Conservation (phyloP, 257 asterid genomes). For the Plantago major region DNA sequence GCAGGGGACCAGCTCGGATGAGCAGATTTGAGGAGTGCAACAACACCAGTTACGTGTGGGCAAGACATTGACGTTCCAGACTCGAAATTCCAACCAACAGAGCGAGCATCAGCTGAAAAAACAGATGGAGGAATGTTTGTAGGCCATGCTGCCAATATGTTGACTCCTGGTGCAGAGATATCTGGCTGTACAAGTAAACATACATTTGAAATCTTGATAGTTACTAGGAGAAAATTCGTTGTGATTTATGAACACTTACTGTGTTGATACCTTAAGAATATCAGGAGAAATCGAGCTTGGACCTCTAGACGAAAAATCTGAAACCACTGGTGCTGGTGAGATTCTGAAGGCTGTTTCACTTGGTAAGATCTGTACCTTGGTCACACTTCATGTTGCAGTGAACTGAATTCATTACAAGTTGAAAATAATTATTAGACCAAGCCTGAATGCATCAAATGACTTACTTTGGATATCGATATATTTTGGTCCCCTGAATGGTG, state of each 20-base stretch:
- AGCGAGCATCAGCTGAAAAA: slow-evolving; percentile 24
- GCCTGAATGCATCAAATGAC: not conserved
- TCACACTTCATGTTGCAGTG: slow-evolving; percentile 21
- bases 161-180: slow-evolving; percentile 64
- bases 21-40: slow-evolving; percentile 55
- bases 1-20: slow-evolving; percentile 74
- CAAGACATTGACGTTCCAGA: slow-evolving; percentile 85
- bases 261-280: slow-evolving; percentile 46
- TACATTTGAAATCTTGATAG: not conserved
- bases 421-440: not conserved
- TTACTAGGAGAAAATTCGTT: not conserved
- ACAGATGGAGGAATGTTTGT: slow-evolving; percentile 34
- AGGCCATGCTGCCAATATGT: slow-evolving; percentile 67
- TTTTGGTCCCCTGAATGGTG: slow-evolving; percentile 41
- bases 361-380: slow-evolving; percentile 35
- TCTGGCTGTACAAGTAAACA: slow-evolving; percentile 41
- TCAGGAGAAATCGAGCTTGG: slow-evolving; percentile 59
- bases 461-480: slow-evolving; percentile 27
- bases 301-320: slow-evolving; percentile 60
- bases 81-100: slow-evolving; percentile 35
- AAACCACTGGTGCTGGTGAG: slow-evolving; percentile 49
- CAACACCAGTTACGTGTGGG: slow-evolving; percentile 66
- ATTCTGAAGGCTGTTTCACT: slow-evolving; percentile 34
- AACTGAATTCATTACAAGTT: not conserved
- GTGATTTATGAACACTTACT: not conserved